Conservation (phyloP, 208 protist genomes). For the Trypanosoma mega region DNA sequence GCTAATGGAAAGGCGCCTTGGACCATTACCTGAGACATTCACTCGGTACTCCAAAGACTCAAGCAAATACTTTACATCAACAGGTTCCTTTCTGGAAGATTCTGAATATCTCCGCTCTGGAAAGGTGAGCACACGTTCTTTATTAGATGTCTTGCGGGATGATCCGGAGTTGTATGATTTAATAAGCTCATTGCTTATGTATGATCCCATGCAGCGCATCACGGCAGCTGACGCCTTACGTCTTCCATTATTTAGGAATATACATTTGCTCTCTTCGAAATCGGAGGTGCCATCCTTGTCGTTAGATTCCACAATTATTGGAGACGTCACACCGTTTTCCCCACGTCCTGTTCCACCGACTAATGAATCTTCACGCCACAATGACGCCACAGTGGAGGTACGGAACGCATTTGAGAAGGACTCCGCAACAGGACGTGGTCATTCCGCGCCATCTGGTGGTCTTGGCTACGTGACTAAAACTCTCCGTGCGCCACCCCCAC, state of each 20-base stretch:
- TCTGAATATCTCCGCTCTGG: slow-evolving; percentile 39
- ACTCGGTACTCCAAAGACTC: slow-evolving; percentile 41
- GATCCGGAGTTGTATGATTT: slow-evolving; percentile 65
- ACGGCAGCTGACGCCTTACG: slow-evolving; percentile 60
- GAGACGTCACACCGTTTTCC: too few relatives aligned
- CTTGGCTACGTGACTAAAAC: too few relatives aligned
- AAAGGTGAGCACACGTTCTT: slow-evolving; percentile 34
- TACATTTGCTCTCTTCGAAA: background rate
- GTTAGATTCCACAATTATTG: too few relatives aligned
- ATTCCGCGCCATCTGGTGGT: too few relatives aligned
- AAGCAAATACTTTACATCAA: slow-evolving; percentile 50
- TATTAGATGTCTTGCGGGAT: slow-evolving; percentile 48
- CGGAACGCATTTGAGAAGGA: too few relatives aligned
- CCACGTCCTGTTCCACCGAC: too few relatives aligned
- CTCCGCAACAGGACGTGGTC: too few relatives aligned
- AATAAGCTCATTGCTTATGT: slow-evolving; percentile 54
- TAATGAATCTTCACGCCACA: too few relatives aligned
- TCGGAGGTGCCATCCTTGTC: too few relatives aligned
- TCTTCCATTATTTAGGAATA: slow-evolving; percentile 62
- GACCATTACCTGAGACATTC: slow-evolving; percentile 56
- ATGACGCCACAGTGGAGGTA: too few relatives aligned
- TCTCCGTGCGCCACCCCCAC: too few relatives aligned
- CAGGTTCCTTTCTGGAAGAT: slow-evolving; percentile 42
- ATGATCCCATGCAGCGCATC: slow-evolving; percentile 71
- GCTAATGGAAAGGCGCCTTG: slow-evolving; percentile 72